phyloP scores from a whole-genome alignment of 2,329 filamentous ascomycete species.

The Xylariaceae sp. region DNA sequence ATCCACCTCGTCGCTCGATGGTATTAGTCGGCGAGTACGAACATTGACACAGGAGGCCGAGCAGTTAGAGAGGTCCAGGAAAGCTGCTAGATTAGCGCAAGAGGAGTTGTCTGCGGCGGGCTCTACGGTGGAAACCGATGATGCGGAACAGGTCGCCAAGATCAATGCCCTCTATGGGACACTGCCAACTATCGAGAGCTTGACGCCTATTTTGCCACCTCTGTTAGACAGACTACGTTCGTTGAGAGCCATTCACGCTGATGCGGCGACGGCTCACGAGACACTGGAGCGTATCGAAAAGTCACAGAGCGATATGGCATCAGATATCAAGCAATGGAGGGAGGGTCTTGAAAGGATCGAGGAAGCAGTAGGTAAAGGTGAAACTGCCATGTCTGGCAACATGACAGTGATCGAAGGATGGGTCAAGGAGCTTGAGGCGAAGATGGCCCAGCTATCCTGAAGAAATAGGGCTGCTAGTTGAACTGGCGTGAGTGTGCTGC shows the following conservation, averaged over 20 bases:
- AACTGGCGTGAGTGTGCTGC: conserved; percentile 12
- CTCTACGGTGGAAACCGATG: conserved; percentile 39
- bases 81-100: conserved; percentile 56
- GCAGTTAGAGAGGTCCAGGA: conserved; percentile 59
- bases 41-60: conserved; percentile 69
- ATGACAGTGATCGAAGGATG: conserved; percentile 80
- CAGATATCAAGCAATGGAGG: conserved; percentile 81
- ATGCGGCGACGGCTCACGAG: conserved; percentile 75
- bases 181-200: conserved; percentile 78
- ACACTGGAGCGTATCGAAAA: conserved; percentile 72
- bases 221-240: conserved; percentile 81
- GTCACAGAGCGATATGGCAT: conserved; percentile 73
- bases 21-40: conserved; percentile 63
- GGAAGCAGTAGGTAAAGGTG: conserved; percentile 63
- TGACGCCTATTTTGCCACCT: conserved; percentile 78
- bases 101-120: conserved; percentile 51
- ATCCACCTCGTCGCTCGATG: conserved; percentile 67
- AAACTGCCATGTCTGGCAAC: conserved; percentile 68
- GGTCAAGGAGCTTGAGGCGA: conserved; percentile 80
- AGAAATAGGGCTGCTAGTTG: conserved; percentile 4
- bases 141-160: conserved; percentile 72
- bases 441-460: conserved; percentile 57
- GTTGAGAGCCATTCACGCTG: conserved; percentile 76
- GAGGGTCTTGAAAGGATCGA: conserved; percentile 77
- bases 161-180: conserved; percentile 89